Evolutionary conservation across 2,329 filamentous ascomycete species (phyloP).

Genomic region (Stagonosporopsis chrysanthemi): DNA sequence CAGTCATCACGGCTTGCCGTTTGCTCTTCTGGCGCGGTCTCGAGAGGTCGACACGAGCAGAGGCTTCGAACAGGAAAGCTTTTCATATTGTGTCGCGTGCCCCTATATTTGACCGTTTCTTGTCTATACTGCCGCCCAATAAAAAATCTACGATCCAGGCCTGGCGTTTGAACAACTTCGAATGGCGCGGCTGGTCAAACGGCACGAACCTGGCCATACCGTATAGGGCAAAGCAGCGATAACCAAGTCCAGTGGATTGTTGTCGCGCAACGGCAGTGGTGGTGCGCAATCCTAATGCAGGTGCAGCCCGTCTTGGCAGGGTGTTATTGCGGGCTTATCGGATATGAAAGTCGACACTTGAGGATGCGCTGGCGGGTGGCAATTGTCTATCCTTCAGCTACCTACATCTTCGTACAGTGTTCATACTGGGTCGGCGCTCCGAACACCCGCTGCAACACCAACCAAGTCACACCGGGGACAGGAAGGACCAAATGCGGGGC

Average conservation of each 20-base stretch:
- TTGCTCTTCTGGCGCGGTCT: not conserved
- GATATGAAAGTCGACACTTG: conserved; percentile 2
- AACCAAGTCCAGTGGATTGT: conserved; percentile 20
- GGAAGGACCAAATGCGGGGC: not conserved
- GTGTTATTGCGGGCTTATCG: conserved; percentile 8
- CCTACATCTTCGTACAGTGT: not conserved
- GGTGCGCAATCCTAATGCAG: conserved; percentile 18
- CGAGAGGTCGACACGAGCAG: not conserved
- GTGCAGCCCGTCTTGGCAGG: conserved; percentile 24
- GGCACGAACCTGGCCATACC: conserved; percentile 18
- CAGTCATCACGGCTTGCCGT: conserved; percentile 17
- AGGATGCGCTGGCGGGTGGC: conserved; percentile 19
- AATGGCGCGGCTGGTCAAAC: conserved; percentile 21
- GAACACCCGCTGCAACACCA: not conserved
- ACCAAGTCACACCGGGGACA: not conserved
- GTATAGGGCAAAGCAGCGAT: conserved; percentile 19
- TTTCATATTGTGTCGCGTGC: conserved; percentile 19
- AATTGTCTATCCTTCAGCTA: not conserved
- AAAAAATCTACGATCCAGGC: conserved; percentile 11
- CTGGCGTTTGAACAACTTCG: conserved; percentile 22
- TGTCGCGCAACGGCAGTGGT: conserved; percentile 19
- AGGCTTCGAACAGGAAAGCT: not conserved
- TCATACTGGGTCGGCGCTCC: not conserved
- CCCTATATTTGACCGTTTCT: conserved; percentile 12
- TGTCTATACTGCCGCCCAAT: conserved; percentile 6